Evolutionary conservation across 108 stramenopile genomes (phyloP).

Genomic region (Stephanodiscus minutulus): DNA sequence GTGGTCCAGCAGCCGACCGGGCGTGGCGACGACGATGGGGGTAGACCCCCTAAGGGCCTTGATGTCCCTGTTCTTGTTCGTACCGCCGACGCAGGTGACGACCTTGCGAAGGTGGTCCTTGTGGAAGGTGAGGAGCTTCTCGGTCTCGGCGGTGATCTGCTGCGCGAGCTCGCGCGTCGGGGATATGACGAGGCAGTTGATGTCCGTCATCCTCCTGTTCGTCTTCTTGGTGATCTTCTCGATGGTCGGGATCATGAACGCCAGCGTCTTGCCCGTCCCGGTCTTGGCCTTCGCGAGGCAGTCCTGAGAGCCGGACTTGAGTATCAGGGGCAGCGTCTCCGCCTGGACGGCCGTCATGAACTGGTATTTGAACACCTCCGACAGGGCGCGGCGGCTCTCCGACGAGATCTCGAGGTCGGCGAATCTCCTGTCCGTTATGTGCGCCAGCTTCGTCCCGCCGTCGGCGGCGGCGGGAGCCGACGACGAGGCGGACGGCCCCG

Average conservation of each 20-base stretch:
- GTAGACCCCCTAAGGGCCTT: constrained; percentile 59
- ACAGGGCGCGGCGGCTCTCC: constrained; percentile 54
- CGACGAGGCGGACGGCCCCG: background rate
- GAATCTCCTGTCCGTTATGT: constrained; percentile 49
- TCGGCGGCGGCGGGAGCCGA: background rate
- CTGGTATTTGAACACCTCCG: constrained; percentile 69
- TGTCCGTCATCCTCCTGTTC: constrained; percentile 35
- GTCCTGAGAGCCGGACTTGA: constrained; percentile 33
- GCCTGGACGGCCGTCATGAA: constrained; percentile 85
- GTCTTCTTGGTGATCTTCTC: constrained; percentile 70
- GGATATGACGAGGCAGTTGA: constrained; percentile 82
- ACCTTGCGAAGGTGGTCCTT: constrained; percentile 64
- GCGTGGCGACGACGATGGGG: constrained; percentile 89
- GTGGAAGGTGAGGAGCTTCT: constrained; percentile 59
- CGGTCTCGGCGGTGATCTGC: constrained; percentile 81
- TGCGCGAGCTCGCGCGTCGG: constrained; percentile 91
- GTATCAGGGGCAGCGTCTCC: constrained; percentile 62
- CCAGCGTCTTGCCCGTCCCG: constrained; percentile 90
- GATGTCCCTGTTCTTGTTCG: constrained; percentile 78
- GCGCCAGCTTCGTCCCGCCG: constrained; percentile 3
- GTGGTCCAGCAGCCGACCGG: constrained; percentile 92
- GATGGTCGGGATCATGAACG: constrained; percentile 85
- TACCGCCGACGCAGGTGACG: constrained; percentile 76
- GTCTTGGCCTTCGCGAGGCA: constrained; percentile 83
- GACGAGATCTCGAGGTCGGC: constrained; percentile 44